Conservation (phyloP, 2,329 filamentous ascomycete genomes). For the Ophiostoma sp. region DNA sequence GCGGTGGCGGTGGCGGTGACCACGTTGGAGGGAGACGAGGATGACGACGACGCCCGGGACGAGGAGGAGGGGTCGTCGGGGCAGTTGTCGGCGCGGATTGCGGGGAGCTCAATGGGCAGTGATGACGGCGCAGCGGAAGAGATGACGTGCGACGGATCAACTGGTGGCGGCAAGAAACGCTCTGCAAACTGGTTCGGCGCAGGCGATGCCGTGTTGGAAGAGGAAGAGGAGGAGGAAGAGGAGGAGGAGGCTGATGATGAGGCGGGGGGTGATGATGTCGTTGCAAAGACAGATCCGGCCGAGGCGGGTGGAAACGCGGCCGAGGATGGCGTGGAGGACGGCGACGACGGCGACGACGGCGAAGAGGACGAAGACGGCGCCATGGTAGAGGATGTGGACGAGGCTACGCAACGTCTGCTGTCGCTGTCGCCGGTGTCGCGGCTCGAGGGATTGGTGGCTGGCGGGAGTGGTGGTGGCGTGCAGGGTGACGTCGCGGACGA, state of each 20-base stretch:
- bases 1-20: constrained; percentile 21
- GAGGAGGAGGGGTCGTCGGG: background rate
- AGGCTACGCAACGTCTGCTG: background rate
- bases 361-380: background rate
- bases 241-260: background rate
- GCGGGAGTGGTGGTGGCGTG: constrained; percentile 1
- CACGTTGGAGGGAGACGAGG: constrained; percentile 48
- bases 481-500: background rate
- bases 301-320: background rate
- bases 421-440: background rate
- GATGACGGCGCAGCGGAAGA: constrained; percentile 21
- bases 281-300: constrained; percentile 1
- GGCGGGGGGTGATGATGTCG: background rate
- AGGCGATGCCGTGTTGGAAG: background rate
- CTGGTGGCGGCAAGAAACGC: constrained; percentile 20
- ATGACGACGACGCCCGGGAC: constrained; percentile 54
- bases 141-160: constrained; percentile 21
- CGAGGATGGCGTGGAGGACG: background rate
- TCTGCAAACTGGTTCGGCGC: constrained; percentile 18
- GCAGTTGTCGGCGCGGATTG: constrained; percentile 17
- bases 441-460: background rate
- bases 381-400: background rate
- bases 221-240: background rate
- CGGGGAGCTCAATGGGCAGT: constrained; percentile 22
- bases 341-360: background rate